Base-by-base conservation (phyloP, 148 eudicot genomes). In the Selenicereus undatus region DNA sequence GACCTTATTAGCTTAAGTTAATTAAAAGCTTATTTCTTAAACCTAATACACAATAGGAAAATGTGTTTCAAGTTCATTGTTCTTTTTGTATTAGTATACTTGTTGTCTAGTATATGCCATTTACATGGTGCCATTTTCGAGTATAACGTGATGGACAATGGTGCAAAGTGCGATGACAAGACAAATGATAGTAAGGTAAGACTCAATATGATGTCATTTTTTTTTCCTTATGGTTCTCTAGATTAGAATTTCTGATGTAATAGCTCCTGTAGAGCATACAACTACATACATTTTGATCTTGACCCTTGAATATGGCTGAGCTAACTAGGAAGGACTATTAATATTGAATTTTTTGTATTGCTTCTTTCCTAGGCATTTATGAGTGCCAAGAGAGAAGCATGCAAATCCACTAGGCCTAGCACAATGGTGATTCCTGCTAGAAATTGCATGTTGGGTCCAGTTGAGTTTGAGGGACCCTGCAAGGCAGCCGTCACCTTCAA, bases 391-490 rank as follows among this genome's bases (percentile, higher is more conserved):
- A 81, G 74, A 64, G 56, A 66, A 71, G 84, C 84, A 17, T 78
- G 84, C 27, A 64, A 35, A 32, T 74, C 82, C n/a, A 27, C 75
- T 14, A 64, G 27, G 24, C 76, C 78, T 29, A 78, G 84, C 60
- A 66, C 54, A 50, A 73, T 78, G 27, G 79, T 85, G 65, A 82
- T 85, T 42, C 89, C 88, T 7, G 4, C 32, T 48, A 86, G 91
- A 7, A 51, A 64, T 11, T 81, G 80, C 56, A 71, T 26, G 20
- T 71, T 86, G 69, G 77, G 79, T 54, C 73, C 85, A 2, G 69
- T 85, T 13, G 65, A 52, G 30, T 69, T 88, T 52, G 18, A 32
- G 51, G 90, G 88, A 18, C 88, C 87, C 2, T 85, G 87, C 21
- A 79, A 82, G 68, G 84, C 83, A 3, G 80, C 86, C 2, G 22